Base-by-base conservation (phyloP, 345 rosid species). In the Boechera stricta region DNA sequence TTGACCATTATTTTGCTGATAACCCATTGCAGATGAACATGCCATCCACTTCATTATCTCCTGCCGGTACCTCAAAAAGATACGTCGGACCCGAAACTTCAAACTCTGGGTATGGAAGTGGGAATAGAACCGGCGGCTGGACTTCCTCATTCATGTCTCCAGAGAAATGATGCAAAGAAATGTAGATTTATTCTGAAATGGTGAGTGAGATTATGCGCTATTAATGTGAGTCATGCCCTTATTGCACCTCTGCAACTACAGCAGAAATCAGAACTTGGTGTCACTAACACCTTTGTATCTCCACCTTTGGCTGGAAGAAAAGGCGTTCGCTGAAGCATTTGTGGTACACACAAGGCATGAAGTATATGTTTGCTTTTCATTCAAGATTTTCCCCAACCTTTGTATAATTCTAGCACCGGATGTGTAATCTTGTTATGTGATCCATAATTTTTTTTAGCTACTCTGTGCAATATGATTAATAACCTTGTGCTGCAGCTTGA, bases 121-220 rank as follows among this genome's bases (percentile, higher is more conserved):
- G 84, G 60, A 85, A 79, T 36, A 86, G 82, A 84, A 78, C 87
- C 4, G 44, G 44, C 15, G 90, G 94, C 73, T 89, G 95, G 96
- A 89, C 86, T 76, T 85, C 92, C 31, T 85, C 98, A 54, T 84
- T 88, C 81, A 94, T 86, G 79, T 88, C 88, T 73, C 88, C 91
- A 42, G 84, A 85, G 74, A 87, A 88, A 88, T 84, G 73, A 73
- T 52, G 70, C 57, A 66, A 77, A 21, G 29, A 47, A 47, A 45
- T 26, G 60, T 60, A 61, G 63, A 21, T 4, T 55, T 57, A 29
- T 12, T 0, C 60, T 29, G 66, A 54, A 44, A 63, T 64, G 77
- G 44, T 59, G 76, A 53, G 82, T 69, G 64, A 73, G 70, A 74
- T 69, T 66, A 51, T 38, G 61, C 42, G 42, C 64, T 54, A 26